Percentiles rank a stretch among this genome's conserved stretches.
Evolutionary conservation across 306 rosid genomes (phyloP).

Genomic region (Dalbergia cultrata): DNA sequence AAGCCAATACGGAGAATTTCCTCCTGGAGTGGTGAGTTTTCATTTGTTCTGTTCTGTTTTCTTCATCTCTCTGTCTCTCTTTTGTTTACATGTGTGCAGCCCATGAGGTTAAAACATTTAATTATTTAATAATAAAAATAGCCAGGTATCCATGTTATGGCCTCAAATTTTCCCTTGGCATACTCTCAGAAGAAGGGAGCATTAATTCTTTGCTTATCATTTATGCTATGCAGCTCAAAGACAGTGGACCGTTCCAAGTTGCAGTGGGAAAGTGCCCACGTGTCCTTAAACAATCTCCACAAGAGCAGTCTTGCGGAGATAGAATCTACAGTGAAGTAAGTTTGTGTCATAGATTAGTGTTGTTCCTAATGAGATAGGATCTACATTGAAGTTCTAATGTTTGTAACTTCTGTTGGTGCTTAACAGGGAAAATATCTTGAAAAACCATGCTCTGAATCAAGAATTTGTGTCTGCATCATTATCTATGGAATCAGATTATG

Average conservation of each 20-base stretch:
- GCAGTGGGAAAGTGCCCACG: slow-evolving; percentile 75
- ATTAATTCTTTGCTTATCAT: not conserved
- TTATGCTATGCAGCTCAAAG: slow-evolving; percentile 70
- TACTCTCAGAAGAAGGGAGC: not conserved
- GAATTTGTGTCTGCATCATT: slow-evolving; percentile 62
- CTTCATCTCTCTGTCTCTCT: not conserved
- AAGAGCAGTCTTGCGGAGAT: slow-evolving; percentile 60
- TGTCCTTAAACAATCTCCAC: slow-evolving; percentile 57
- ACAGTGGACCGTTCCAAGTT: slow-evolving; percentile 58
- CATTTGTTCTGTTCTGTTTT: not conserved
- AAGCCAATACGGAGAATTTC: slow-evolving; percentile 58
- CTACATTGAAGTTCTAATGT: not conserved
- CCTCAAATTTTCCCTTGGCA: slow-evolving; percentile 20
- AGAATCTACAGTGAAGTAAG: slow-evolving; percentile 73
- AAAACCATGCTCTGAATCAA: slow-evolving; percentile 59
- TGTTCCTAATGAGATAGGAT: slow-evolving; percentile 14
- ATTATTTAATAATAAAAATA: not conserved
- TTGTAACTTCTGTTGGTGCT: slow-evolving; percentile 13
- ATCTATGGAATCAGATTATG: slow-evolving; percentile 58
- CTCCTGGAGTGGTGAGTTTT: slow-evolving; percentile 74
- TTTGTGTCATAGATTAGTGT: slow-evolving; percentile 8
- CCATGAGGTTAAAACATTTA: not conserved
- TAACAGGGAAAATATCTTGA: slow-evolving; percentile 64
- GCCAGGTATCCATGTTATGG: not conserved
- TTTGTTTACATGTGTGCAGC: not conserved